Base-by-base conservation (phyloP, 495 filamentous ascomycete genomes). In the Penicillium diatomitis region DNA sequence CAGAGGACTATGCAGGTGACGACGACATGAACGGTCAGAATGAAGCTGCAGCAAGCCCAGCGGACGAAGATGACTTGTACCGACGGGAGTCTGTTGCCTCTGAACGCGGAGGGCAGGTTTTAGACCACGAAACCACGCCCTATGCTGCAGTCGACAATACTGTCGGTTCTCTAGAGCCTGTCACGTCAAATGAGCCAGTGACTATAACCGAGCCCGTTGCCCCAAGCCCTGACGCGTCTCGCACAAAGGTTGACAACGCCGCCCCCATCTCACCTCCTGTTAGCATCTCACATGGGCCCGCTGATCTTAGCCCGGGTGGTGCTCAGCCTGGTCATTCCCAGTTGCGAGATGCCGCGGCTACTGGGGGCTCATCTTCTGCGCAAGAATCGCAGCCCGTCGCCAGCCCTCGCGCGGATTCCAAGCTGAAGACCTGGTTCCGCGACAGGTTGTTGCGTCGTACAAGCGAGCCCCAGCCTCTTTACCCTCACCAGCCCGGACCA, bases 391-490 rank as follows among this genome's bases (percentile, higher is more conserved):
- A 39, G 6, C 59, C 62, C 4, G 47, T 57, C 28, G 51, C 50
- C 10, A 60, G 59, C 31, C 62, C 59, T 1, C 51, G 54, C 12
- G 52, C 62, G 1, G 62, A 64, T 12, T 58, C 59, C 5, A 64
- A 64, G 46, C 50, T 64, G 20, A 64, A 53, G 33, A 60, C 39
- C 35, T 64, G 62, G 62, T 64, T 64, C 53, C 56, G 59, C 7
- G 59, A 62, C 41, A 52, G 59, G 43, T 38, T 62, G 2, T 50
- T 54, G 32, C 59, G 50, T 50, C 59, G 49, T 27, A 52, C 52
- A 27, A 60, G 59, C 38, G 54, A 50, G 3, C 53, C 56, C 1
- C 41, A 57, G 8, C 49, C 53, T 20, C 34, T 62, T 1, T 62
- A 62, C 28, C 62, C 56, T 8, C 54, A 60, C 30, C 56, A 59